Percentiles rank a stretch among this genome's conserved stretches.
phyloP scores from a whole-genome alignment of 2,329 filamentous ascomycete species.

The Coleophoma crateriformis region DNA sequence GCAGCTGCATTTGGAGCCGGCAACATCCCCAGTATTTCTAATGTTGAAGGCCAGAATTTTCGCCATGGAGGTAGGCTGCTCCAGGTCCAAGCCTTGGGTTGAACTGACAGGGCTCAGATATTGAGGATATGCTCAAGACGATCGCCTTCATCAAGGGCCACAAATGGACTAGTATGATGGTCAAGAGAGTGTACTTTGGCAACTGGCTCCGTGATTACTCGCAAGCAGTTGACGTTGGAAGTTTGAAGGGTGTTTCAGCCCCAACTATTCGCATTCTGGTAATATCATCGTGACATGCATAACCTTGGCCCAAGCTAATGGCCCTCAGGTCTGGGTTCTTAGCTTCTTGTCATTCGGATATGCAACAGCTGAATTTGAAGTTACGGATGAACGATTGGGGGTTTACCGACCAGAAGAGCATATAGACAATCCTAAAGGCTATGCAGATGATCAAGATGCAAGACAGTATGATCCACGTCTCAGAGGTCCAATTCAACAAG shows the following conservation, averaged over 20 bases:
- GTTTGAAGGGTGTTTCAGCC: conserved; percentile 71
- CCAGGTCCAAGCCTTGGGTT: background rate
- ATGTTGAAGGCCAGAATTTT: conserved; percentile 60
- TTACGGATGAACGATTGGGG: conserved; percentile 73
- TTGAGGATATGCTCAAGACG: conserved; percentile 76
- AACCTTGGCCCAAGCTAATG: conserved; percentile 5
- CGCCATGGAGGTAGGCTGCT: conserved; percentile 52
- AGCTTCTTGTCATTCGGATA: conserved; percentile 80
- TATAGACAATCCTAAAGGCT: conserved; percentile 76
- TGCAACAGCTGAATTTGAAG: conserved; percentile 81
- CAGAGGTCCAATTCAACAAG: conserved; percentile 67
- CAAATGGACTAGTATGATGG: conserved; percentile 77
- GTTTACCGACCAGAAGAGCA: conserved; percentile 74
- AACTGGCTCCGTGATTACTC: conserved; percentile 87
- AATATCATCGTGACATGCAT: conserved; percentile 8
- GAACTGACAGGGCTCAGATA: conserved; percentile 41
- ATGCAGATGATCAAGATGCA: conserved; percentile 83
- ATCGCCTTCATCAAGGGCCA: conserved; percentile 73
- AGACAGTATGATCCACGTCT: conserved; percentile 76
- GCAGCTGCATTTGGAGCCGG: conserved; percentile 62
- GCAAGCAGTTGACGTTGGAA: conserved; percentile 76
- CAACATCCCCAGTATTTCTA: conserved; percentile 62
- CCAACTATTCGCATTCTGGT: conserved; percentile 72
- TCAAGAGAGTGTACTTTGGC: conserved; percentile 77
- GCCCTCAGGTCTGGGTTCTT: conserved; percentile 64